These are phyloP conservation scores for Aureobasidium sp. DNA, from an alignment of 2,329 filamentous ascomycete species.

Conservation along the genomic window DNA sequence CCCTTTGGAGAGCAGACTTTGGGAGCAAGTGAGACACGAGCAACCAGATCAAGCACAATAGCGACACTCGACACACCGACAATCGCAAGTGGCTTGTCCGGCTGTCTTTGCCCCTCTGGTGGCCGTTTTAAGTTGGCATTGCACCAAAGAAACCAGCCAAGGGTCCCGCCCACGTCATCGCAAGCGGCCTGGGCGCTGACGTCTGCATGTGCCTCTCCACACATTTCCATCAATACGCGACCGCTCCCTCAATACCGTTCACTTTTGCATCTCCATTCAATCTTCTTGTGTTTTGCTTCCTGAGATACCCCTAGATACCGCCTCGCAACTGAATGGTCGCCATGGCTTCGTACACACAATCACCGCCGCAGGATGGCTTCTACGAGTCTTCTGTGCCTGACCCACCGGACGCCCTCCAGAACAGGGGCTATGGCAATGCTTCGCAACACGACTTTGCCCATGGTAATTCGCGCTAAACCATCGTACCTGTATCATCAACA, in stretches of 20 bases:
- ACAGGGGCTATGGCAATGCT: conserved; percentile 25
- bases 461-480: conserved; percentile 23
- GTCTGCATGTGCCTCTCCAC: not conserved
- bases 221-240: conserved; percentile 5
- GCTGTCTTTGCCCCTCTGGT: not conserved
- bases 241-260: not conserved
- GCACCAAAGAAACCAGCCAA: conserved; percentile 3
- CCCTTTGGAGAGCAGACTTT: not conserved
- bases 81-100: conserved; percentile 7
- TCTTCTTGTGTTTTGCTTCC: not conserved
- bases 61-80: not conserved
- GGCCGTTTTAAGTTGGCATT: not conserved
- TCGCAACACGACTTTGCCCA: conserved; percentile 31
- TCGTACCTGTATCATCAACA: conserved; percentile 29
- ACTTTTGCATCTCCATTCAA: not conserved
- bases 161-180: not conserved
- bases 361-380: conserved; percentile 19
- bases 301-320: not conserved
- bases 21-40: not conserved
- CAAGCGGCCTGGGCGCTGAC: not conserved
- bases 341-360: conserved; percentile 23
- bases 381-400: conserved; percentile 34
- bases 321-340: not conserved
- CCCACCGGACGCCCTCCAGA: conserved; percentile 31
- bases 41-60: not conserved